Evolutionary conservation across 495 filamentous ascomycete genomes (phyloP), one percentile per base, ranked within the genome.

Genomic region (Penicillium alfredii): DNA sequence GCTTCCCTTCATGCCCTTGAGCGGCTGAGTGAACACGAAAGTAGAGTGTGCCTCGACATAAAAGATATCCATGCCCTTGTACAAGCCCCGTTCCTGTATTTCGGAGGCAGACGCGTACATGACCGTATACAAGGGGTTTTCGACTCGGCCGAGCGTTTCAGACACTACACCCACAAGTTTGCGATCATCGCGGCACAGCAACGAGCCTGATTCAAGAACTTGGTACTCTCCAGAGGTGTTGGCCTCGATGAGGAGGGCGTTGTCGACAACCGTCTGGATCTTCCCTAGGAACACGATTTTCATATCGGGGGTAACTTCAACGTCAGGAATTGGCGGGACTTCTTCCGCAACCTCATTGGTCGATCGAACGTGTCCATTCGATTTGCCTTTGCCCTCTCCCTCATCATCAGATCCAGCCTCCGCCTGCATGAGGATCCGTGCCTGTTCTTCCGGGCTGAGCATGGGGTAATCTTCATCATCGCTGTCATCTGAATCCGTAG

Each of bases 61-160:
- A 62, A 76, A 96, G 1, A 96, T 61, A 8, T 69, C 67, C 16
- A 74, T 74, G n/a, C 79, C 84, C 23, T 69, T 60, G 4, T 54
- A 53, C 4, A 96, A 48, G n/a, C 78, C 81, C 7, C 73, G 66
- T 15, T 79, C 74, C 7, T 69, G 59, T 16, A 92, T 76, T 31
- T 88, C 85, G 7, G 72, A 69, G 2, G 72, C 61, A 16, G 71
- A 80, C 1, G 70, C 63, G 54, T 88, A 94, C 12, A 73, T 68
- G 1, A 94, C 73, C 0, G 80, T 78, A 56, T 96, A 98, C 14
- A 84, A 58, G 1, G 92, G 92, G 45, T 86, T 78, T 42, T 82
- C 74, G 1, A 95, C 87, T 45, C 81, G 69, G 22, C 89, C 92
- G 8, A 97, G 53, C 2, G 82, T 83, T 45, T 97, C 92, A 4